phyloP scores from a whole-genome alignment of 1,284 basidiomycete genomes.

The Heterobasidion irregulare region DNA sequence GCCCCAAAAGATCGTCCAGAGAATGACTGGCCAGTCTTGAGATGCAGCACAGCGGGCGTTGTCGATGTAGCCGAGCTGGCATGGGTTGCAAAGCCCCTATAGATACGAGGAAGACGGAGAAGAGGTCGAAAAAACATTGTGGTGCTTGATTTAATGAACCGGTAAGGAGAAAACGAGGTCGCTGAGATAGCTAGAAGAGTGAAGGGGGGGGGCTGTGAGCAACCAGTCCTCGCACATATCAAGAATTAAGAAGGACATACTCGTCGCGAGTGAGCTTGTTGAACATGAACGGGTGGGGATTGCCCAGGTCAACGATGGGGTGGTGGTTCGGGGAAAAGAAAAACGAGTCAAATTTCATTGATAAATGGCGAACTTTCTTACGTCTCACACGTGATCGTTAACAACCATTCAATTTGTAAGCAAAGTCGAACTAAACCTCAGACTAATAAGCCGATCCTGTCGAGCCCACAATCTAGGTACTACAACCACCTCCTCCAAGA shows the following conservation, averaged over 20 bases:
- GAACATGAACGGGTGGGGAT: slow-evolving; percentile 58
- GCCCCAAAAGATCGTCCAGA: slow-evolving; percentile 86
- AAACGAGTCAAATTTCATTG: not conserved
- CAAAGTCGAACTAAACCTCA: too few species aligned
- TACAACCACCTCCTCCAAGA: too few species aligned
- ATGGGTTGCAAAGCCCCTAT: slow-evolving; percentile 61
- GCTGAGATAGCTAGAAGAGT: slow-evolving; percentile 60
- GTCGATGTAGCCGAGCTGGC: slow-evolving; percentile 29
- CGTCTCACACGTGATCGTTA: not conserved
- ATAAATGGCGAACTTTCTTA: not conserved
- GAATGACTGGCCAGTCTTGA: slow-evolving; percentile 94
- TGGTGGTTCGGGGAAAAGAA: not conserved
- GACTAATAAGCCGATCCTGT: too few species aligned
- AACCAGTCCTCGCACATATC: not conserved
- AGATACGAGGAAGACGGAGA: slow-evolving; percentile 37
- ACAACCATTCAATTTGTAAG: not conserved
- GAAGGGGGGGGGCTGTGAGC: not conserved
- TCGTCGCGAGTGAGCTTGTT: slow-evolving; percentile 81
- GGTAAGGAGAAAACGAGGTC: slow-evolving; percentile 79
- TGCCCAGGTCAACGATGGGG: not conserved
- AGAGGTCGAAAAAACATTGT: slow-evolving; percentile 52
- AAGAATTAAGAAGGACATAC: slow-evolving; percentile 32
- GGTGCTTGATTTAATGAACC: slow-evolving; percentile 36
- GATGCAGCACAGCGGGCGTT: slow-evolving; percentile 80
- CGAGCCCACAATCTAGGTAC: too few species aligned